Base-by-base conservation (phyloP, 202 grass and related monocot species). In the Carex sylvatica region DNA sequence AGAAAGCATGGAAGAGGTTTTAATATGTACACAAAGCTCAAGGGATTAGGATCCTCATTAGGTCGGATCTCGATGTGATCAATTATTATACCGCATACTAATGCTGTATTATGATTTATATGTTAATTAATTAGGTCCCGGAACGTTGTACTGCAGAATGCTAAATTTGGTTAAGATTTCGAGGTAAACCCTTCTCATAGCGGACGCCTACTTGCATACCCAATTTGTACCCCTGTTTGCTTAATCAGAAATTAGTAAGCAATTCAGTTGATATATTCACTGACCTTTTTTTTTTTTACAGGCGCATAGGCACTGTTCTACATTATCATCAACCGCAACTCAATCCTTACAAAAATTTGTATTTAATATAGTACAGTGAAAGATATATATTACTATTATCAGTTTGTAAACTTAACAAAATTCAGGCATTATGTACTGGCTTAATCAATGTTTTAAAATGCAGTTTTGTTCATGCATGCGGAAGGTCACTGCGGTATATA, bases 111-210 rank as follows among this genome's bases (percentile, higher is more conserved):
- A 74, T 74, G 15, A 11, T 44, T 74, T 44, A 55, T 13, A 26
- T 20, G 1, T 42, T 61, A 61, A 6, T 61, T 61, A 42, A 59
- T 81, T 49, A 26, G 78, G 33, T 51, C n/a, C 59, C 28, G 33
- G 59, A 81, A 81, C 60, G 78, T 81, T 81, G 35, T 64, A 81
- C 58, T 65, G 13, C 33, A 31, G 31, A 5, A 80, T 65, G 26
- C 42, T 26, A 81, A 64, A 61, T 79, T 81, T 65, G 60, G 58
- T 81, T 61, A 81, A 81, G 36, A 26, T 65, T 60, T 81, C 78
- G 20, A 81, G 58, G 28, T 24, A 65, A 61, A 61, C 14, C 30
- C 9, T 20, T 79, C 8, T 61, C 9, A 31, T 55, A 35, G 4
- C 49, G 40, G 44, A 22, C 28, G 14, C 73, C 10, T 15, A 31